phyloP scores from a whole-genome alignment of 2,329 filamentous ascomycete genomes.

The Dothideomycetes sp. region DNA sequence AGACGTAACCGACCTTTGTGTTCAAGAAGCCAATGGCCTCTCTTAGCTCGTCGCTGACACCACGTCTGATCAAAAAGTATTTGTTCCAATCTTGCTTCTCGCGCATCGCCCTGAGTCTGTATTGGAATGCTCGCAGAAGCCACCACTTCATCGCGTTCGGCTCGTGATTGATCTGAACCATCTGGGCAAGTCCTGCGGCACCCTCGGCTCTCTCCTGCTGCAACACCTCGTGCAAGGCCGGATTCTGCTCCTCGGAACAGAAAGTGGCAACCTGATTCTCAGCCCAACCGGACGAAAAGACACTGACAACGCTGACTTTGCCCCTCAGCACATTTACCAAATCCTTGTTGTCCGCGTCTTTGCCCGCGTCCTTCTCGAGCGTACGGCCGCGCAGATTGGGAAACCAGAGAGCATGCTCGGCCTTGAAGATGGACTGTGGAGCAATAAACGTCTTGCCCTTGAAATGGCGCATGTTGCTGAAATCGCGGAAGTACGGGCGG shows the following conservation, averaged over 20 bases:
- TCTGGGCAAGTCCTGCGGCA: conserved; percentile 46
- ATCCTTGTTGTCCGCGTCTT: conserved; percentile 50
- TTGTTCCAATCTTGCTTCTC: conserved; percentile 43
- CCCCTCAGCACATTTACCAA: conserved; percentile 68
- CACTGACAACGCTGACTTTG: conserved; percentile 65
- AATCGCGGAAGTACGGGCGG: conserved; percentile 93
- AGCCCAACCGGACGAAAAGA: conserved; percentile 81
- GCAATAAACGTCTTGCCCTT: conserved; percentile 88
- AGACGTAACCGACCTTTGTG: conserved; percentile 86
- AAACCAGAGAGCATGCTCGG: conserved; percentile 78
- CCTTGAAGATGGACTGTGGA: conserved; percentile 74
- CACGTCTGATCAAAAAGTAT: conserved; percentile 52
- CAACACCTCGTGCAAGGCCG: conserved; percentile 57
- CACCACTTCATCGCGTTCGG: conserved; percentile 60
- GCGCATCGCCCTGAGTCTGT: conserved; percentile 39
- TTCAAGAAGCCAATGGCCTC: conserved; percentile 65
- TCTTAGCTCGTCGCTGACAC: conserved; percentile 46
- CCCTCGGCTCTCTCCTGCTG: conserved; percentile 37
- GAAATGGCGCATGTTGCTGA: conserved; percentile 70
- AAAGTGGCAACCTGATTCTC: conserved; percentile 71
- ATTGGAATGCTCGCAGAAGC: conserved; percentile 48
- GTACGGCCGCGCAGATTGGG: conserved; percentile 82
- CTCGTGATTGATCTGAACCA: conserved; percentile 82
- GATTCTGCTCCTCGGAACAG: conserved; percentile 55
- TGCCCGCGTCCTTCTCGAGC: conserved; percentile 61